Evolutionary conservation across 2,329 filamentous ascomycete genomes (phyloP), one percentile per base, ranked within the genome.

Genomic region (Phoma herbarum): DNA sequence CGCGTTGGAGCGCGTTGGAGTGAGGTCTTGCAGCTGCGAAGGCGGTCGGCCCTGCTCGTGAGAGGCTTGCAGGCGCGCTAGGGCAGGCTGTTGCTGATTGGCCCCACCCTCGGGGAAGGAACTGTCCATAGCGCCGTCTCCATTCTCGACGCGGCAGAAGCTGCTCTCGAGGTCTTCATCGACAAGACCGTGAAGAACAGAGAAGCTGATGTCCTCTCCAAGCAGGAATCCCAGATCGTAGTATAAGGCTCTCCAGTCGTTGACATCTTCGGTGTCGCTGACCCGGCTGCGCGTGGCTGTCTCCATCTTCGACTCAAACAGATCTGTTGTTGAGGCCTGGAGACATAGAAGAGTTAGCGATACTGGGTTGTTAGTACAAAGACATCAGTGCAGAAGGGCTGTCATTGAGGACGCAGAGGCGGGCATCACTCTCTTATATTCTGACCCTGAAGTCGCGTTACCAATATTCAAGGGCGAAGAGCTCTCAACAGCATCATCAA

Each of bases 41-140:
- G 26, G 35, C 25, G 35, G 52, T 45, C 49, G 51, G 43, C 25
- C 52, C 53, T 57, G 46, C 46, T 39, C 47, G 54, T 50, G 45
- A 67, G 64, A 65, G 57, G 51, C 62, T 65, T 59, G 50, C 35
- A 39, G 35, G 57, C 33, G 52, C 63, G 57, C 57, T 60, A 60
- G 51, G 41, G 14, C 16, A 25, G n/a, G 31, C 29, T 44, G 50
- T 41, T 46, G 50, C 44, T 58, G 56, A 59, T 59, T 59, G 56
- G 56, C 45, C 23, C 48, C 28, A 22, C 11, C 49, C 16, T 22
- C 12, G 39, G 33, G 8, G 12, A 44, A 49, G 28, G 33, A 49
- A 49, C 46, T 43, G 41, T 14, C 23, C 22, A 26, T 43, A 26
- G 41, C 33, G 26, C 37, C 22, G 20, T 41, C 37, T 41, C 20